A percentile compares a stretch with the other conserved stretches of the same genome.
These are phyloP conservation scores for Clitopilus passeckerianus DNA, from an alignment of 768 basidiomycete species.

Conservation along the genomic window DNA sequence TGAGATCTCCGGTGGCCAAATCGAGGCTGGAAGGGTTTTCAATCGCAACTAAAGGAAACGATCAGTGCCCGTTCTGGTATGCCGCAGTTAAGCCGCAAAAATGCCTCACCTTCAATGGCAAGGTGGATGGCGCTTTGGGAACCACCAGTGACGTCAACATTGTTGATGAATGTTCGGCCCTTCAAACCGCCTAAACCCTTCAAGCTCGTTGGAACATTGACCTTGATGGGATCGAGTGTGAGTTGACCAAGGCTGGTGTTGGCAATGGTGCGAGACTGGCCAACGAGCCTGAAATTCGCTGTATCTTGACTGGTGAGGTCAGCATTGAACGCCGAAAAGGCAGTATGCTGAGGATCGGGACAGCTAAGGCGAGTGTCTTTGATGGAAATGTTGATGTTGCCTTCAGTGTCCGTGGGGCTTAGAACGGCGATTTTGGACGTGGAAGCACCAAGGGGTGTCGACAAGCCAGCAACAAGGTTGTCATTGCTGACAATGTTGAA, in stretches of 20 bases:
- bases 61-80: background rate
- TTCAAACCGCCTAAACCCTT: slow-evolving; percentile 59
- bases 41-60: slow-evolving; percentile 41
- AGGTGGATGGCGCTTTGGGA: slow-evolving; percentile 53
- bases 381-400: slow-evolving; percentile 62
- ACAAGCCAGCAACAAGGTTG: slow-evolving; percentile 48
- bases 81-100: background rate
- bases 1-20: slow-evolving; percentile 56
- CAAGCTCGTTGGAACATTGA: slow-evolving; percentile 61
- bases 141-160: slow-evolving; percentile 65
- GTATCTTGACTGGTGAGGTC: slow-evolving; percentile 45
- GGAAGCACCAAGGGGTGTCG: slow-evolving; percentile 59
- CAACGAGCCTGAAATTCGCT: slow-evolving; percentile 54
- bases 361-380: slow-evolving; percentile 44
- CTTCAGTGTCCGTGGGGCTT: slow-evolving; percentile 49
- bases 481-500: slow-evolving; percentile 58
- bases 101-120: slow-evolving; percentile 45
- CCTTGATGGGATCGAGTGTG: slow-evolving; percentile 65
- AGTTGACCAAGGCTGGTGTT: slow-evolving; percentile 61
- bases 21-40: slow-evolving; percentile 66
- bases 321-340: slow-evolving; percentile 55
- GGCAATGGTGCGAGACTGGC: slow-evolving; percentile 55
- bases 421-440: slow-evolving; percentile 53
- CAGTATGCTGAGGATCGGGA: slow-evolving; percentile 39
- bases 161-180: slow-evolving; percentile 46